Conservation (phyloP, 1,284 basidiomycete genomes). For the Malassezia furfur region DNA sequence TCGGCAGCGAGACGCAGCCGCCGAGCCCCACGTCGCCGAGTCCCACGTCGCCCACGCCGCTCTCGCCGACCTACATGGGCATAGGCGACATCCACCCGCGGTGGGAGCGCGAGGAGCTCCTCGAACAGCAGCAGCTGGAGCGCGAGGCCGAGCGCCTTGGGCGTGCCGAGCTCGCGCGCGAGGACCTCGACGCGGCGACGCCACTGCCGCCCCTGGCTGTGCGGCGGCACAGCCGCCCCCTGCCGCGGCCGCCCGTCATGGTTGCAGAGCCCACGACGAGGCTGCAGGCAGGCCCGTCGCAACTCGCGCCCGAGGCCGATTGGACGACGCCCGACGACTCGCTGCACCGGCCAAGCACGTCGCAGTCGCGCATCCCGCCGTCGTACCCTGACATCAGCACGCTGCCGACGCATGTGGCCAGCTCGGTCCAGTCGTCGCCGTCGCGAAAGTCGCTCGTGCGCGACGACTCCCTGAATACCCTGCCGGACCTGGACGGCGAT, state of each 20-base stretch:
- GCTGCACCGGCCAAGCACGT: neutral
- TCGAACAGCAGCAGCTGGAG: neutral
- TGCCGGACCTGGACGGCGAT: slow-evolving; percentile 23
- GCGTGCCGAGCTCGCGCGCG: neutral
- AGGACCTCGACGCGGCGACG: neutral
- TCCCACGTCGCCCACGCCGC: neutral
- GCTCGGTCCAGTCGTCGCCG: slow-evolving; percentile 9
- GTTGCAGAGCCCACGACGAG: neutral
- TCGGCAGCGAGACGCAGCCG: neutral
- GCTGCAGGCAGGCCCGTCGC: neutral
- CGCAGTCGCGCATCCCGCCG: neutral
- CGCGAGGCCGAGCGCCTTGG: neutral
- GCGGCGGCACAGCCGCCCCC: neutral
- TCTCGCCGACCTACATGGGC: neutral
- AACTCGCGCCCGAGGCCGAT: neutral
- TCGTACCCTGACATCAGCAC: neutral
- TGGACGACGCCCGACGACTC: neutral
- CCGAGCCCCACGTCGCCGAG: neutral
- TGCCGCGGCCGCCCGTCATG: neutral
- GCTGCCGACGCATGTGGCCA: slow-evolving; percentile 14
- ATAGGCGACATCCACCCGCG: neutral
- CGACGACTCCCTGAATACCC: neutral
- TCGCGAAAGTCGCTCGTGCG: slow-evolving; percentile 14
- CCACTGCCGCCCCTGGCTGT: neutral
- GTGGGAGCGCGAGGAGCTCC: neutral